phyloP scores from a whole-genome alignment of 768 basidiomycete genomes.

The Hysterangium stoloniferum region DNA sequence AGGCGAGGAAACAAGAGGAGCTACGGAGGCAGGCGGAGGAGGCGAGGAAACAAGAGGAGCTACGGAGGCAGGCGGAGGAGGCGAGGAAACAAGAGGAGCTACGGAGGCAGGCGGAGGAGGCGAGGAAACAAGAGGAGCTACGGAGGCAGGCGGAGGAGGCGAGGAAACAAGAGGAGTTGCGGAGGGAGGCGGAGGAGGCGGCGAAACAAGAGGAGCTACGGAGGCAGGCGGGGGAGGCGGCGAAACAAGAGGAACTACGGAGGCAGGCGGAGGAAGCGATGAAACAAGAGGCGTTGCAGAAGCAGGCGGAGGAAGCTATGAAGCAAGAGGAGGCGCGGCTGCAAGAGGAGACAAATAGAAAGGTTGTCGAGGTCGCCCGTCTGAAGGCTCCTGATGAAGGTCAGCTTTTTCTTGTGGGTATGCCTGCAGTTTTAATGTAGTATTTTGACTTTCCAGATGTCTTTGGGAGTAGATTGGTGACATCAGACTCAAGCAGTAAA shows the following conservation, averaged over 20 bases:
- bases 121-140: constrained; percentile 28
- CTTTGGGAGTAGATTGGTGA: not conserved
- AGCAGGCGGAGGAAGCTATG: constrained; percentile 23
- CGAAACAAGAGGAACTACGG: constrained; percentile 16
- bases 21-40: constrained; percentile 11
- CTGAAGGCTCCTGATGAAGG: constrained; percentile 1
- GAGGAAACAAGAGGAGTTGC: constrained; percentile 19
- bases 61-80: no score
- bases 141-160: constrained; percentile 25
- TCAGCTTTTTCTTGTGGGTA: not conserved
- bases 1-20: constrained; percentile 14
- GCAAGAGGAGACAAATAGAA: not conserved
- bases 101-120: constrained; percentile 26
- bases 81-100: constrained; percentile 17
- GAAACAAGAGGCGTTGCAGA: constrained; percentile 17
- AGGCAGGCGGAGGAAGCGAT: constrained; percentile 1
- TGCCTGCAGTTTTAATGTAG: not conserved
- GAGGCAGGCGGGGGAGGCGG: constrained; percentile 26
- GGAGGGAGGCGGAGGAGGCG: constrained; percentile 12
- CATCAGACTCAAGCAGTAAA: not conserved
- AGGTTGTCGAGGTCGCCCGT: not conserved
- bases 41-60: constrained; percentile 1
- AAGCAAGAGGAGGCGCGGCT: constrained; percentile 16
- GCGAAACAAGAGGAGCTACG: constrained; percentile 10
- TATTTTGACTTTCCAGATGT: not conserved